Percentiles rank a stretch among this genome's conserved stretches.
phyloP scores from a whole-genome alignment of 139 green algal species.

The Micromonas commoda region DNA sequence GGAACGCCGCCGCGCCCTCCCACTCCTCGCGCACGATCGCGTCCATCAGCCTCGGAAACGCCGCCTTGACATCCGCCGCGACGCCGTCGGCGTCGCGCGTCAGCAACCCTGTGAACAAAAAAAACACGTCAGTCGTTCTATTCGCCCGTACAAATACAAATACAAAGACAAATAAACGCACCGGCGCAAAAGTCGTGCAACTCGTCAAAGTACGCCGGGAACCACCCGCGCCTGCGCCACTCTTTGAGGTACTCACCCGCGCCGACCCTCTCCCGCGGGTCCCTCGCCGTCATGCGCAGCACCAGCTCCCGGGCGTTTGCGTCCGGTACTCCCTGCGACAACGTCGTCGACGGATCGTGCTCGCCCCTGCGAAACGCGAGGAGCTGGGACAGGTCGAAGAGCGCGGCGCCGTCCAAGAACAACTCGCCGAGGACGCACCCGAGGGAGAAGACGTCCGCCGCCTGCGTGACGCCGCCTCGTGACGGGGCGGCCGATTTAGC shows the following conservation, averaged over 20 bases:
- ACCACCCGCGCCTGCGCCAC: constrained; percentile 46
- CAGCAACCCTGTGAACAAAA: constrained; percentile 53
- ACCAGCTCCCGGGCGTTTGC: constrained; percentile 56
- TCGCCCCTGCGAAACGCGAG: constrained; percentile 60
- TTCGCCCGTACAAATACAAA: too few species aligned
- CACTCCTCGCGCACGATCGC: background rate
- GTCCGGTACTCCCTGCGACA: constrained; percentile 32
- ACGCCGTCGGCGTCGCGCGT: constrained; percentile 55
- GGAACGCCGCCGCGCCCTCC: background rate
- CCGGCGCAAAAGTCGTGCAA: constrained; percentile 47
- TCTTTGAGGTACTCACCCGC: constrained; percentile 62
- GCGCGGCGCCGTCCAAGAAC: constrained; percentile 71
- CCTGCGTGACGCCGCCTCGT: constrained; percentile 13
- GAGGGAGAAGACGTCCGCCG: constrained; percentile 88
- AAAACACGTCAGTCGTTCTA: too few species aligned
- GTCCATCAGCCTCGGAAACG: background rate
- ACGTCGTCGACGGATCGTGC: constrained; percentile 31
- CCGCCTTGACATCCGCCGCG: constrained; percentile 30
- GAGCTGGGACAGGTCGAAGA: constrained; percentile 71
- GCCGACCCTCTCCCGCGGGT: constrained; percentile 58
- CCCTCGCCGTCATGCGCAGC: constrained; percentile 79
- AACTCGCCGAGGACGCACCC: constrained; percentile 92
- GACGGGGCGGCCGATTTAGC: too few species aligned
- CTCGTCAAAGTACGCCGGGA: constrained; percentile 65
- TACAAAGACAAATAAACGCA: too few species aligned